Evolutionary conservation across 345 rosid genomes (phyloP).

Genomic region (Syzygium aqueum): DNA sequence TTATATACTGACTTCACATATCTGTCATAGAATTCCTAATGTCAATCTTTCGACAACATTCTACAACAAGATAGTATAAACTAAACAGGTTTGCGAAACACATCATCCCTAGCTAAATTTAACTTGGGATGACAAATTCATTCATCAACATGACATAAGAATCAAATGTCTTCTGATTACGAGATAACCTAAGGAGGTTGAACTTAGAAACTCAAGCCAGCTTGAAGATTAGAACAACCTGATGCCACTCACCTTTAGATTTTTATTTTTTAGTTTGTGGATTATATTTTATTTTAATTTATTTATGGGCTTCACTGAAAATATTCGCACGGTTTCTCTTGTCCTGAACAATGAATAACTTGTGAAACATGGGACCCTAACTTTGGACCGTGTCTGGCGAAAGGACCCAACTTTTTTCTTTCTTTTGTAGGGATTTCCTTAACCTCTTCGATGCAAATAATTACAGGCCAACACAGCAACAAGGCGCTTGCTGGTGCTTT

Average conservation of each 20-base stretch:
- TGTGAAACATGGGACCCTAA: background rate
- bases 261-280: background rate
- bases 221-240: background rate
- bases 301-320: fast-evolving
- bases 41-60: background rate
- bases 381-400: background rate
- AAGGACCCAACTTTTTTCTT: background rate
- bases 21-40: background rate
- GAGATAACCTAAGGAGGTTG: background rate
- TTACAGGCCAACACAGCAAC: background rate
- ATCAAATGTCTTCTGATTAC: background rate
- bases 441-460: background rate
- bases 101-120: background rate
- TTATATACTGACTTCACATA: background rate
- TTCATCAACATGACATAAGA: background rate
- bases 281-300: fast-evolving
- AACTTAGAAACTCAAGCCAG: too few relatives aligned
- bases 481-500: background rate
- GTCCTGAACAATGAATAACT: background rate
- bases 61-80: background rate
- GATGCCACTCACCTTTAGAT: background rate
- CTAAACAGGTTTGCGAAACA: background rate
- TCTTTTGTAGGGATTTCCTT: background rate
- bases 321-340: background rate
- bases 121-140: background rate